Percentiles rank a stretch among this genome's conserved stretches.
Evolutionary conservation across 768 basidiomycete species (phyloP).

Genomic region (Mycena vitilis): DNA sequence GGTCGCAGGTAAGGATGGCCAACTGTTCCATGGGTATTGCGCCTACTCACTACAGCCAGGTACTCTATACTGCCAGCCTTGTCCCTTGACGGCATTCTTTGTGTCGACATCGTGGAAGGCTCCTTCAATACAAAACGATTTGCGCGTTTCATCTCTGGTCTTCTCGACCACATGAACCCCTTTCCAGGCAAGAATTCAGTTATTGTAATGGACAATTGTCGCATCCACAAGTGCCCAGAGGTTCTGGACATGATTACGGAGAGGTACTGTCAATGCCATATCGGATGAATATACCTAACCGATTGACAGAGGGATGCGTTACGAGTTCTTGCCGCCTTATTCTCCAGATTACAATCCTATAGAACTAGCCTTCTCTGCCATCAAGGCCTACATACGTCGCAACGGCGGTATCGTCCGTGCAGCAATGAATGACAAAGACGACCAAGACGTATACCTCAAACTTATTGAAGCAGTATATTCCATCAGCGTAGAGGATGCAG

Average conservation of each 20-base stretch:
- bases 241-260: slow-evolving; percentile 13
- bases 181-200: slow-evolving; percentile 12
- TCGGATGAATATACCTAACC: background rate
- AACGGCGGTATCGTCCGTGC: slow-evolving; percentile 31
- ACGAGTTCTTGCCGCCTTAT: slow-evolving; percentile 15
- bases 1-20: background rate
- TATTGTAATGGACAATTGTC: slow-evolving; percentile 23
- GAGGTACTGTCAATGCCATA: background rate
- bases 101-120: slow-evolving; percentile 40
- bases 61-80: slow-evolving; percentile 50
- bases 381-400: slow-evolving; percentile 40
- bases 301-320: background rate
- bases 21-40: background rate
- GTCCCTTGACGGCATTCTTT: slow-evolving; percentile 47
- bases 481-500: slow-evolving; percentile 34
- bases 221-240: slow-evolving; percentile 9
- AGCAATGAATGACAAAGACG: slow-evolving; percentile 32
- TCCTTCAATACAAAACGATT: slow-evolving; percentile 37
- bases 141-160: slow-evolving; percentile 30
- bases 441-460: slow-evolving; percentile 38
- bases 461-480: slow-evolving; percentile 38
- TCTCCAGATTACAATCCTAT: slow-evolving; percentile 19
- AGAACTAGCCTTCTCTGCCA: slow-evolving; percentile 39
- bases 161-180: slow-evolving; percentile 38
- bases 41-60: background rate